Evolutionary conservation across 179 eudicot genomes (phyloP).

Genomic region (Vitellaria paradoxa): DNA sequence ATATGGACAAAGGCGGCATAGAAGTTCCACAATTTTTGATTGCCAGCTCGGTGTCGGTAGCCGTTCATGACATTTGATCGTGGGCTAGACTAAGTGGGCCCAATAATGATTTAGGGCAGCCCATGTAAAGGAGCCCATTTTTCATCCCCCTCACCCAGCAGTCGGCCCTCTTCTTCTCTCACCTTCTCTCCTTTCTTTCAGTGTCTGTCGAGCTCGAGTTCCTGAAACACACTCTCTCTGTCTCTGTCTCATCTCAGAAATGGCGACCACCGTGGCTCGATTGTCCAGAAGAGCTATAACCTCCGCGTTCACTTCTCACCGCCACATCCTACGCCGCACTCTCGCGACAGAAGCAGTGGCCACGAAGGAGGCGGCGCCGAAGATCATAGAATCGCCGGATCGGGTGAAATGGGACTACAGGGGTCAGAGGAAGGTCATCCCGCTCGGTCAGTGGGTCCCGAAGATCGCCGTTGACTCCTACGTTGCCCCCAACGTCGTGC

Average conservation of each 20-base stretch:
- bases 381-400: constrained; percentile 57
- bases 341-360: constrained; percentile 45
- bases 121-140: too few relatives aligned
- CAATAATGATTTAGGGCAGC: too few relatives aligned
- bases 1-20: too few relatives aligned
- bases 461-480: constrained; percentile 95
- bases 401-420: constrained; percentile 95
- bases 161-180: too few relatives aligned
- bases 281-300: constrained; percentile 49
- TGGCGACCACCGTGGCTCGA: constrained; percentile 59
- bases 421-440: constrained; percentile 75
- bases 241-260: constrained; percentile 18
- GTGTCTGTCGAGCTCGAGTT: background rate
- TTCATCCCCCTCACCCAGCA: background rate
- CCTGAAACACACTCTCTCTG: background rate
- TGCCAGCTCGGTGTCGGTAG: too few relatives aligned
- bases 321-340: constrained; percentile 31
- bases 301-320: constrained; percentile 25
- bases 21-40: too few relatives aligned
- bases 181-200: background rate
- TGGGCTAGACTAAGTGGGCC: too few relatives aligned
- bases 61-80: too few relatives aligned
- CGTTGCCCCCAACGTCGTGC: constrained; percentile 90
- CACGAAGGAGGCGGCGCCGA: constrained; percentile 14
- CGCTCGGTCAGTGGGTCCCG: constrained; percentile 91